Percentiles rank a stretch among this genome's conserved stretches.
Conservation (phyloP, 441 rosid species). For the Populus tomentosa region DNA sequence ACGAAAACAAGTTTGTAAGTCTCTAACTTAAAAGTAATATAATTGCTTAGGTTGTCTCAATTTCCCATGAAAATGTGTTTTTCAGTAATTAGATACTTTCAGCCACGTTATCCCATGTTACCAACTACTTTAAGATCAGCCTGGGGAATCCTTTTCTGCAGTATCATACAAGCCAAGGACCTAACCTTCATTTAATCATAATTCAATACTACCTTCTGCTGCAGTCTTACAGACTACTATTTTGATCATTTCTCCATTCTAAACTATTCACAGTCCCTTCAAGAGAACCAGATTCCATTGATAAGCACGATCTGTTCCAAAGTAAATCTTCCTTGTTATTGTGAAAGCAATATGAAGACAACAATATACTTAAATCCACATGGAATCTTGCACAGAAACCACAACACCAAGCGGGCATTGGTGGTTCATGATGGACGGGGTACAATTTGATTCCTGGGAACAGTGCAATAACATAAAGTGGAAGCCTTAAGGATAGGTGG, state of each 20-base stretch:
- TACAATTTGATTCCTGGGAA: neutral
- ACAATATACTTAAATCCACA: neutral
- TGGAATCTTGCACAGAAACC: neutral
- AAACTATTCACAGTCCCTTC: neutral
- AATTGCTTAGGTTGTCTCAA: neutral
- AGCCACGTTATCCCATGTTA: too few species aligned
- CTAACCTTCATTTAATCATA: neutral
- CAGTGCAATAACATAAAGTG: neutral
- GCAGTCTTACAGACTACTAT: neutral
- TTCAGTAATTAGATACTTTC: too few species aligned
- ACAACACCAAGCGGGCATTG: neutral
- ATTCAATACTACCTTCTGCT: neutral
- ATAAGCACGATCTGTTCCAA: neutral
- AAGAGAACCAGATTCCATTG: neutral
- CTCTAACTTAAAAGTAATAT: neutral
- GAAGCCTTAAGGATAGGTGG: neutral
- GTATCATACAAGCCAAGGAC: neutral
- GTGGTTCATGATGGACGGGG: neutral
- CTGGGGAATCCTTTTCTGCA: neutral
- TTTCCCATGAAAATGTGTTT: neutral
- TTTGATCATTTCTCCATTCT: neutral
- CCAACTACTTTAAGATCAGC: too few species aligned
- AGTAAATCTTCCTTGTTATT: neutral
- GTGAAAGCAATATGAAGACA: neutral
- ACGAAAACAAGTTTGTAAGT: neutral